Percentiles rank a stretch among this genome's conserved stretches.
Evolutionary conservation across 1,139 yeast genomes (phyloP).

Genomic region (Taphrina confusa): DNA sequence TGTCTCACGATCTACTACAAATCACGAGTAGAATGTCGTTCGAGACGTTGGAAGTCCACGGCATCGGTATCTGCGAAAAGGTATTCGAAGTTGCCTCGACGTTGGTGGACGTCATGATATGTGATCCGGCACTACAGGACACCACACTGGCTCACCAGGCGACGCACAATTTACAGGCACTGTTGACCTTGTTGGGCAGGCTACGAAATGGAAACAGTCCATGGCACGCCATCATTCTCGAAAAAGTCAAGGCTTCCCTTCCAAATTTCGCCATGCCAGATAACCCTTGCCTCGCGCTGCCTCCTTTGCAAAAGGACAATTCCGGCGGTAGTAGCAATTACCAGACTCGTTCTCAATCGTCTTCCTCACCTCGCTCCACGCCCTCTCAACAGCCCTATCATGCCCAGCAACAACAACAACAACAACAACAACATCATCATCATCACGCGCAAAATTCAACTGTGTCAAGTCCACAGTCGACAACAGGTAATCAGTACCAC

Average conservation of each 20-base stretch:
- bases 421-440: too few relatives aligned
- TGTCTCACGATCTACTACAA: constrained; percentile 38
- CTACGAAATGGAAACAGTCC: constrained; percentile 22
- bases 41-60: constrained; percentile 40
- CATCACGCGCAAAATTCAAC: too few relatives aligned
- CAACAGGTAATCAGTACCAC: too few relatives aligned
- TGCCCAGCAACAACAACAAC: too few relatives aligned
- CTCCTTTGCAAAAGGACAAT: too few relatives aligned
- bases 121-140: constrained; percentile 17
- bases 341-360: too few relatives aligned
- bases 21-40: constrained; percentile 35
- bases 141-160: not conserved
- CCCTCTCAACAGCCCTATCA: too few relatives aligned
- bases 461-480: too few relatives aligned
- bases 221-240: constrained; percentile 18
- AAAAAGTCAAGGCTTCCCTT: constrained; percentile 11
- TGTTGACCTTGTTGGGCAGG: constrained; percentile 5
- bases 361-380: too few relatives aligned
- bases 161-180: constrained; percentile 1
- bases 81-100: constrained; percentile 38
- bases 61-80: constrained; percentile 41
- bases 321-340: too few relatives aligned
- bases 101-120: constrained; percentile 36
- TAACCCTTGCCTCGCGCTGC: too few relatives aligned
- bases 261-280: constrained; percentile 7